Conservation (phyloP, 805 yeast species). For the Lachancea kluyveri region DNA sequence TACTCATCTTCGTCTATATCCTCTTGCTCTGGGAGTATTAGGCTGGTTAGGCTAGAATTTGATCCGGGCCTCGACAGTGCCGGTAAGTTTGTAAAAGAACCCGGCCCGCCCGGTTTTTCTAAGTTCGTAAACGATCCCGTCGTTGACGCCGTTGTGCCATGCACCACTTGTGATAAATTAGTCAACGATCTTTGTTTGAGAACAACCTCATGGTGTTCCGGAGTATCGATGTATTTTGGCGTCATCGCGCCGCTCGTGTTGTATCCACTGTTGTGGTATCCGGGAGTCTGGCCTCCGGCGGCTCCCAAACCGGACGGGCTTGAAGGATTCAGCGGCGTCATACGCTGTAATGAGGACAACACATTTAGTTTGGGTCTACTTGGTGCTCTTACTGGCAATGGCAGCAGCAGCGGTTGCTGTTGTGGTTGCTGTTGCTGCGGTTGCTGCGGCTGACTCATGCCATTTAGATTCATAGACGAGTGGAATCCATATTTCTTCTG, state of each 20-base stretch:
- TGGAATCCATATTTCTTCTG: neutral
- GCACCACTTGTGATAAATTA: too few relatives aligned
- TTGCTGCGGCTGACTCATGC: neutral
- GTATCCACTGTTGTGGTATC: neutral
- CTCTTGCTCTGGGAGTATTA: too few relatives aligned
- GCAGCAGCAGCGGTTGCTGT: neutral
- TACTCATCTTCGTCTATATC: slow-evolving; percentile 16
- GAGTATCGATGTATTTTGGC: slow-evolving; percentile 19
- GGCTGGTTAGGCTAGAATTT: too few relatives aligned
- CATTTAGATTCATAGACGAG: slow-evolving; percentile 3
- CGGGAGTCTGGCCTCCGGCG: neutral
- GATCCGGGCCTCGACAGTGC: too few relatives aligned
- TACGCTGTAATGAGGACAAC: slow-evolving; percentile 49
- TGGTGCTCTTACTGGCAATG: slow-evolving; percentile 2
- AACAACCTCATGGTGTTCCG: slow-evolving; percentile 10
- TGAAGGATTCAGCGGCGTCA: slow-evolving; percentile 46
- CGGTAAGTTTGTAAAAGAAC: too few relatives aligned
- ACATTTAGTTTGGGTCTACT: slow-evolving; percentile 29
- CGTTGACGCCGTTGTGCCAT: too few relatives aligned
- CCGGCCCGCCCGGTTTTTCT: too few relatives aligned
- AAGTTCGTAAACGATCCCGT: too few relatives aligned
- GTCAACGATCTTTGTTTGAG: slow-evolving; percentile 25
- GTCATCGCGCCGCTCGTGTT: slow-evolving; percentile 5
- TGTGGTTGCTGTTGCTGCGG: neutral
- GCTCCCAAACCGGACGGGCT: slow-evolving; percentile 13